Evolutionary conservation across 345 rosid species (phyloP).

Genomic region (Eucalyptus tenuipes): DNA sequence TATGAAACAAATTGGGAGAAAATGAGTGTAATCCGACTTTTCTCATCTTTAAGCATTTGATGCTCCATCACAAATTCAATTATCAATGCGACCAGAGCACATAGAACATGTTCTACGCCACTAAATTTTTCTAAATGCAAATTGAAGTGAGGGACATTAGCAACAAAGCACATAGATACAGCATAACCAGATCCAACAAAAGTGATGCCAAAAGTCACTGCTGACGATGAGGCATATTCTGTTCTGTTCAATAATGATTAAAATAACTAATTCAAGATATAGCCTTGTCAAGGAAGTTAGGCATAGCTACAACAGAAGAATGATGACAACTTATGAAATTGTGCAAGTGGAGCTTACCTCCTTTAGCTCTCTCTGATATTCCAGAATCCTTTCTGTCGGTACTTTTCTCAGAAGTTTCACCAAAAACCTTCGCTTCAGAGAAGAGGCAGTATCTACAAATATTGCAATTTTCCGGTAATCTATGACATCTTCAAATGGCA

Average conservation of each 20-base stretch:
- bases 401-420: conserved; percentile 51
- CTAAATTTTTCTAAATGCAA: not conserved
- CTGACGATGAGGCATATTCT: not conserved
- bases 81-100: not conserved
- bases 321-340: not conserved
- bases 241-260: not conserved
- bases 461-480: conserved; percentile 78
- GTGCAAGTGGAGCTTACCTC: conserved; percentile 19
- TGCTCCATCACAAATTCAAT: not conserved
- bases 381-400: conserved; percentile 38
- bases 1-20: not conserved
- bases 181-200: not conserved
- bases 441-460: conserved; percentile 55
- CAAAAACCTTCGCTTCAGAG: conserved; percentile 61
- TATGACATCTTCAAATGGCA: conserved; percentile 92
- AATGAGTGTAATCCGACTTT: not conserved
- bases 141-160: not conserved
- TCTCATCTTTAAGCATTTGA: not conserved
- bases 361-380: conserved; percentile 66
- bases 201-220: not conserved
- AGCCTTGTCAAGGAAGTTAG: not conserved
- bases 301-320: not conserved
- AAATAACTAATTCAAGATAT: not conserved
- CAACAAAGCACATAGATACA: not conserved
- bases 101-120: not conserved